Evolutionary conservation across 1,139 yeast genomes (phyloP).

Genomic region (Wickerhamiella infanticola): DNA sequence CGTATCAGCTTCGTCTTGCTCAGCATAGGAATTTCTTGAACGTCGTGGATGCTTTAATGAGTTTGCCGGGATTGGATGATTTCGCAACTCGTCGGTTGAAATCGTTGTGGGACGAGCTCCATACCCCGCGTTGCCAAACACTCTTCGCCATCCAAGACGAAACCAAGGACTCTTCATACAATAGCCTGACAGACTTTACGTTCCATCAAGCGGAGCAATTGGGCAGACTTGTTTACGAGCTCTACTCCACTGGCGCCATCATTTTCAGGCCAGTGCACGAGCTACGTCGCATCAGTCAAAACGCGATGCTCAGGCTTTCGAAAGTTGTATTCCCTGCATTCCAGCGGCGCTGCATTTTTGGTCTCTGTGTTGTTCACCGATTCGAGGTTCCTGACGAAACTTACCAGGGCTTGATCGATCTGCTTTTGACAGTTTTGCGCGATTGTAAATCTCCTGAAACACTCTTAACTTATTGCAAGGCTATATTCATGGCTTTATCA

Average conservation of each 20-base stretch:
- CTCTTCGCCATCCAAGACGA: slow-evolving; percentile 4
- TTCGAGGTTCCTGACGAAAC: slow-evolving; percentile 3
- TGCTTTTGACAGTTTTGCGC: neutral
- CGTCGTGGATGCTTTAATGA: neutral
- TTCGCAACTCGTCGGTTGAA: neutral
- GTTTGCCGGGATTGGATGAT: neutral
- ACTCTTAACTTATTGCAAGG: neutral
- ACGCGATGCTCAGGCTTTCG: neutral
- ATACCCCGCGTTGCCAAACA: neutral
- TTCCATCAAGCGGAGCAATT: slow-evolving; percentile 2
- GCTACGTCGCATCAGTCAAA: neutral
- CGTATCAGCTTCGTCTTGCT: slow-evolving; percentile 1
- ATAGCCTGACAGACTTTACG: slow-evolving; percentile 1
- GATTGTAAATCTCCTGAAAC: neutral
- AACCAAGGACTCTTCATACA: slow-evolving; percentile 1
- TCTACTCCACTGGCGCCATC: slow-evolving; percentile 2
- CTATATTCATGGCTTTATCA: neutral
- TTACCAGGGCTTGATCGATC: neutral
- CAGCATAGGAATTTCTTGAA: slow-evolving; percentile 1
- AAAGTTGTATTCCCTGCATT: slow-evolving; percentile 2
- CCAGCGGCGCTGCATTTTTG: slow-evolving; percentile 5
- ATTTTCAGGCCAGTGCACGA: neutral
- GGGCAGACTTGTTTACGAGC: slow-evolving; percentile 3
- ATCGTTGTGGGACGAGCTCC: slow-evolving; percentile 2
- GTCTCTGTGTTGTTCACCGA: slow-evolving; percentile 3